Conservation (phyloP, 2,329 filamentous ascomycete genomes). For the Aspergillus tubingensis region DNA sequence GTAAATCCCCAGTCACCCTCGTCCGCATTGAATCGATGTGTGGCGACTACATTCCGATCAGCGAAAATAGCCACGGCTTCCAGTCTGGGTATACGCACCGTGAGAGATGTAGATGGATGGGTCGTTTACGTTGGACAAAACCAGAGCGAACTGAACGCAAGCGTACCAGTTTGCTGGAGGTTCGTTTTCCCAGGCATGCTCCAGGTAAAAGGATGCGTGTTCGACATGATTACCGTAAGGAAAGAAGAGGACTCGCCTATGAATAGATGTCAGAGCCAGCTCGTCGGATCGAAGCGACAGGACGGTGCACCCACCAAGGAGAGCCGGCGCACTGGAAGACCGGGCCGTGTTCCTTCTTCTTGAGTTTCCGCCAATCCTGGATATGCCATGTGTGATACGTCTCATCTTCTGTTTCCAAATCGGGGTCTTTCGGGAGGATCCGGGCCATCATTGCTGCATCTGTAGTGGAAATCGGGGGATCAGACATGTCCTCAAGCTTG, state of each 20-base stretch:
- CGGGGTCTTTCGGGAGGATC: constrained; percentile 73
- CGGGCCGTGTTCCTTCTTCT: constrained; percentile 83
- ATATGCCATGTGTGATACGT: constrained; percentile 83
- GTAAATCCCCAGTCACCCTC: constrained; percentile 99
- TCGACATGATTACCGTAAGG: constrained; percentile 94
- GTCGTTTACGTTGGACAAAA: constrained; percentile 91
- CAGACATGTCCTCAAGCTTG: constrained; percentile 14
- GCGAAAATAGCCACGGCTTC: constrained; percentile 9
- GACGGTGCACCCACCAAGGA: constrained; percentile 69
- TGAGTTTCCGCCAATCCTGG: constrained; percentile 73
- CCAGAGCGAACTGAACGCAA: constrained; percentile 92
- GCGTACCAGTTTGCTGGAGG: constrained; percentile 93
- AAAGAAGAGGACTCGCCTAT: constrained; percentile 90
- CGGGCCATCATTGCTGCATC: constrained; percentile 83
- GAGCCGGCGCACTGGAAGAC: constrained; percentile 81
- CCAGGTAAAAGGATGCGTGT: constrained; percentile 90
- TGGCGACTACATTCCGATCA: constrained; percentile 59
- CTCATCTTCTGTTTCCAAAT: constrained; percentile 78
- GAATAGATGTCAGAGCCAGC: constrained; percentile 25
- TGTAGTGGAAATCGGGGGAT: constrained; percentile 38
- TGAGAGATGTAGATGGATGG: constrained; percentile 78
- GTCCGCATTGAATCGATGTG: constrained; percentile 92
- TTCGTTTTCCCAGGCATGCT: constrained; percentile 80
- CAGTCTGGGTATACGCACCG: constrained; percentile 50
- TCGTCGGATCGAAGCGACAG: not conserved